A percentile compares a stretch with the other conserved stretches of the same genome.
Evolutionary conservation across 139 green algal genomes (phyloP).

Genomic region (Axilococcus clingmanii): DNA sequence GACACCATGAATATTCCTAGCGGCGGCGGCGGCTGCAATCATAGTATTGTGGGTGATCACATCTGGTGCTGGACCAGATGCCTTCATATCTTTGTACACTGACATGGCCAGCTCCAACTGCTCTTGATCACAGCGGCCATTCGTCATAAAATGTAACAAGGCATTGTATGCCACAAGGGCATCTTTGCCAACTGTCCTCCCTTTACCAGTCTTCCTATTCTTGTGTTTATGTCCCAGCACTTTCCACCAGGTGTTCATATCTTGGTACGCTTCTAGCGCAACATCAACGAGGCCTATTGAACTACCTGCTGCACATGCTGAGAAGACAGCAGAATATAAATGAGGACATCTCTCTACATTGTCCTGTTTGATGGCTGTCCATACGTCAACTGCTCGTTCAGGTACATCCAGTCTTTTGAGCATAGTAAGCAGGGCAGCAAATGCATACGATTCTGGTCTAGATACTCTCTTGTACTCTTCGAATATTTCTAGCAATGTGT

Average conservation of each 20-base stretch:
- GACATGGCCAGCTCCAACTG: conserved; percentile 13
- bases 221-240: too few species aligned
- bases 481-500: conserved; percentile 27
- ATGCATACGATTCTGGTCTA: conserved; percentile 9
- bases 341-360: conserved; percentile 14
- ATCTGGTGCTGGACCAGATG: conserved; percentile 35
- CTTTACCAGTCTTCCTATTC: not conserved
- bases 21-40: conserved; percentile 21
- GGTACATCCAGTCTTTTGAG: conserved; percentile 17
- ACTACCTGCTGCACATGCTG: conserved; percentile 15
- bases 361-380: conserved; percentile 31
- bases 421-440: conserved; percentile 28
- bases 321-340: conserved; percentile 36
- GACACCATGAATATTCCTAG: conserved; percentile 12
- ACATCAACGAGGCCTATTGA: conserved; percentile 26
- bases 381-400: conserved; percentile 32
- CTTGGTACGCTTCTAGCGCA: conserved; percentile 12
- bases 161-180: conserved; percentile 38
- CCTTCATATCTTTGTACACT: conserved; percentile 20
- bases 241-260: conserved; percentile 16
- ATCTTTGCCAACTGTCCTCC: not conserved
- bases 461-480: conserved; percentile 1
- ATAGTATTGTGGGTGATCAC: conserved; percentile 38
- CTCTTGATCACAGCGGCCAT: too few species aligned
- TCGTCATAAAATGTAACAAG: conserved; percentile 34